Percentiles rank a stretch among this genome's conserved stretches.
These are phyloP conservation scores for Fusarium austroafricanum DNA, from an alignment of 2,329 filamentous ascomycete genomes.

Conservation along the genomic window DNA sequence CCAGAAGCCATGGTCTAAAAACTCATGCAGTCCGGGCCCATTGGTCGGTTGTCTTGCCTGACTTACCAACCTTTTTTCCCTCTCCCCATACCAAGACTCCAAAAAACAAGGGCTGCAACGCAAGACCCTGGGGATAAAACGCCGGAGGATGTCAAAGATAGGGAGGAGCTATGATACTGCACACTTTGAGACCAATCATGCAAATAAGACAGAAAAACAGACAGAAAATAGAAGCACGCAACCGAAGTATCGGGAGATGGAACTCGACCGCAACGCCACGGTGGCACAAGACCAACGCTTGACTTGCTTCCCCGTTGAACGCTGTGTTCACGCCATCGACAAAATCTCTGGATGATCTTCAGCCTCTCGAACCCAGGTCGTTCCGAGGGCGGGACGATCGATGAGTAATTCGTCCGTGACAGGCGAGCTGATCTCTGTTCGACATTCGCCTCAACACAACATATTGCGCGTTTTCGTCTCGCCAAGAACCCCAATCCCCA, in stretches of 20 bases:
- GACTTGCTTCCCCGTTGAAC: conserved; percentile 34
- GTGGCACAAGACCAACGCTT: conserved; percentile 38
- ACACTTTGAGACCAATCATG: conserved; percentile 23
- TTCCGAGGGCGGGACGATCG: conserved; percentile 17
- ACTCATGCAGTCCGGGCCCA: conserved; percentile 17
- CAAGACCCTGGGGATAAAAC: conserved; percentile 1
- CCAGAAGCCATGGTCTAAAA: conserved; percentile 23
- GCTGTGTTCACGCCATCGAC: conserved; percentile 23
- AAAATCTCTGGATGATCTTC: background rate
- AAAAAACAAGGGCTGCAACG: conserved; percentile 5
- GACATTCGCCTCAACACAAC: conserved; percentile 1
- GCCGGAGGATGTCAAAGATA: conserved; percentile 23
- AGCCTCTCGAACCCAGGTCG: conserved; percentile 3
- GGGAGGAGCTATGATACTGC: conserved; percentile 4
- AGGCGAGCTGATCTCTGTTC: conserved; percentile 9
- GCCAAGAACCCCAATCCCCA: background rate
- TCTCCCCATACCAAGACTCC: conserved; percentile 16
- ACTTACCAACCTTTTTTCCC: background rate
- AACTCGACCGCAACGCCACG: conserved; percentile 20
- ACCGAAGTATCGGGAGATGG: conserved; percentile 4
- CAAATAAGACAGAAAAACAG: conserved; percentile 5
- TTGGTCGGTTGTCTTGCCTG: background rate
- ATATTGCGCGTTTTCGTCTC: conserved; percentile 16
- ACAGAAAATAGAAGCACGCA: background rate
- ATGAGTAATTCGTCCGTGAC: conserved; percentile 24